phyloP scores from a whole-genome alignment of 1,139 yeast genomes.

The Ashbya aceris region DNA sequence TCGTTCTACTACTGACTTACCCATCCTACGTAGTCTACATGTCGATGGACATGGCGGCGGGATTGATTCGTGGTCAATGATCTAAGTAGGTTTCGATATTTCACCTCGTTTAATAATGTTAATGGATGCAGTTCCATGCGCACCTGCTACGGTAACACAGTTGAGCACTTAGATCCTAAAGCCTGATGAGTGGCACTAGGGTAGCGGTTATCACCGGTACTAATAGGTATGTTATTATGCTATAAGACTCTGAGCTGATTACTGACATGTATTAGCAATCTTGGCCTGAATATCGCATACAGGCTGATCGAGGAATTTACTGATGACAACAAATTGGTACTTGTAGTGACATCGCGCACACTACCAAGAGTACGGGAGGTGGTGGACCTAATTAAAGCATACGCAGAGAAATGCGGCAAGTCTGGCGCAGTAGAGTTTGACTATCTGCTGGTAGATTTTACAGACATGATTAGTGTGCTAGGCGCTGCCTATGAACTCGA shows the following conservation, averaged over 20 bases:
- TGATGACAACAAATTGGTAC: constrained; percentile 47
- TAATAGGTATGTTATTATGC: constrained; percentile 34
- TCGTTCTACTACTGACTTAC: no score
- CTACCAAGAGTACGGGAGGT: constrained; percentile 74
- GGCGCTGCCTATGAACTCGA: constrained; percentile 64
- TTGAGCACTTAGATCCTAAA: no score
- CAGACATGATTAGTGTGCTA: constrained; percentile 80
- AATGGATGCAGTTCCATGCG: no score
- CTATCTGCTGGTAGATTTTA: constrained; percentile 75
- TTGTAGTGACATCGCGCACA: constrained; percentile 83
- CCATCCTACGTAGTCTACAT: no score
- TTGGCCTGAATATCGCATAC: constrained; percentile 79
- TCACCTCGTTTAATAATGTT: no score
- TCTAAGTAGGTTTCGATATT: no score
- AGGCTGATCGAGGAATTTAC: constrained; percentile 58
- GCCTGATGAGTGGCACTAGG: constrained; percentile 20
- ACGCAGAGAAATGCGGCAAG: constrained; percentile 37
- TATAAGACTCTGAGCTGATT: background rate
- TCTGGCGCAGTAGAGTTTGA: constrained; percentile 67
- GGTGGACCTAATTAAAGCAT: constrained; percentile 50
- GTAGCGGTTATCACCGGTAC: constrained; percentile 58
- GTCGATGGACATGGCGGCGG: no score
- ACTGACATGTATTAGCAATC: constrained; percentile 36
- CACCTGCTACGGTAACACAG: no score
- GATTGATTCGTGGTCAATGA: no score